Evolutionary conservation across 148 eudicot genomes (phyloP), one percentile per base, ranked within the genome.

Genomic region (Rhododendron molle): DNA sequence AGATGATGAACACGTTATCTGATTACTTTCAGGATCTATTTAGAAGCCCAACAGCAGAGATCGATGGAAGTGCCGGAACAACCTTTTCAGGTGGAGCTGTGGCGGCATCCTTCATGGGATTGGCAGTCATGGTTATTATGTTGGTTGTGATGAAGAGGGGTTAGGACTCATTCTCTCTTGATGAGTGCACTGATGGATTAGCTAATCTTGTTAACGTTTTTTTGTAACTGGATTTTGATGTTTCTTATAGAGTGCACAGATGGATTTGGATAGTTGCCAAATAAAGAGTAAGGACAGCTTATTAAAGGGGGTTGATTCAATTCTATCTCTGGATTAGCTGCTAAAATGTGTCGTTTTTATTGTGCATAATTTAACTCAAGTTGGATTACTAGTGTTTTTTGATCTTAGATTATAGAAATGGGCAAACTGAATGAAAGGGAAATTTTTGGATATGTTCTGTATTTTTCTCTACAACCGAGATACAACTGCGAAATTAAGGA

Each of bases 61-160:
- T 54, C 28, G 82, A 87, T 89, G 81, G 88, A 81, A 85, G 82
- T 80, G 90, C 80, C 3, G 58, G 65, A 34, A 30, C 83, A 28
- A 79, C 81, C 60, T 13, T 73, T 47, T 54, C n/a, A 0, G 89
- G 90, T 28, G 71, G 49, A 62, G 84, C 84, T 3, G 30, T 92
- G 32, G 91, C 89, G 50, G 93, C 93, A 36, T 84, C 92, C 9
- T 87, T 96, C 34, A 81, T 95, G 90, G 96, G 94, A 7, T 84
- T 96, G 83, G 99, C 92, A 3, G 85, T 93, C 82, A 93, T 95
- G 98, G 97, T 92, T 85, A 93, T 96, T 49, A 86, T 91, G 88
- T 83, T 93, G 84, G 90, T 93, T 30, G 76, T 93, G 78, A 36
- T 92, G 88, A 95, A 91, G 86, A 93, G 98, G 65, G 85, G 46